phyloP scores from a whole-genome alignment of 129 eudicot species.

The Flaveria bidentis region DNA sequence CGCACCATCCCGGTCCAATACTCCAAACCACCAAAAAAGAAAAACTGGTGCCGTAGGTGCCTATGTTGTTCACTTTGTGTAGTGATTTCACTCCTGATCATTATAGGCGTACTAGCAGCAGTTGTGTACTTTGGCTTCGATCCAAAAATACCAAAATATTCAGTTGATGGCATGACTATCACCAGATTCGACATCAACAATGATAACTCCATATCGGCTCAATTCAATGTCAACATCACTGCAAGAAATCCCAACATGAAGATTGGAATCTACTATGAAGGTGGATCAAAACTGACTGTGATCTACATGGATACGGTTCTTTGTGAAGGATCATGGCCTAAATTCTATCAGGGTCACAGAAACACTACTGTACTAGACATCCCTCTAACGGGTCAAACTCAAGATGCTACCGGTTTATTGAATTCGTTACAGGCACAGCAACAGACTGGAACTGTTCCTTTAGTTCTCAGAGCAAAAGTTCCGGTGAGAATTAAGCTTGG shows the following conservation, averaged over 20 bases:
- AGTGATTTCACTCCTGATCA: slow-evolving; percentile 40
- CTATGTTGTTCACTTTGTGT: slow-evolving; percentile 58
- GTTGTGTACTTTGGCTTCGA: slow-evolving; percentile 71
- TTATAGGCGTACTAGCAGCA: slow-evolving; percentile 58
- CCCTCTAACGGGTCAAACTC: slow-evolving; percentile 48
- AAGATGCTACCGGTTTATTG: slow-evolving; percentile 46
- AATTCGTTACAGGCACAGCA: slow-evolving; percentile 44
- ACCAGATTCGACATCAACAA: slow-evolving; percentile 48
- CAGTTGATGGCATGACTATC: slow-evolving; percentile 60
- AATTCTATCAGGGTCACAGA: slow-evolving; percentile 85
- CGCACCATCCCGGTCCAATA: slow-evolving; percentile 56
- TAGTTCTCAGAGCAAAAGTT: slow-evolving; percentile 57
- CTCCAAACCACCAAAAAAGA: slow-evolving; percentile 56
- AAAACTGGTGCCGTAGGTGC: slow-evolving; percentile 49
- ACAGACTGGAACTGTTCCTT: slow-evolving; percentile 62
- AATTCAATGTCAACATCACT: slow-evolving; percentile 74
- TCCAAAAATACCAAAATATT: slow-evolving; percentile 79
- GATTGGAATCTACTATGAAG: slow-evolving; percentile 75
- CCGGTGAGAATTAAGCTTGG: slow-evolving; percentile 80
- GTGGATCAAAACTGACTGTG: slow-evolving; percentile 61
- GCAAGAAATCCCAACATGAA: slow-evolving; percentile 78
- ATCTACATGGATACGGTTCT: slow-evolving; percentile 55
- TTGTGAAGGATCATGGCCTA: slow-evolving; percentile 79
- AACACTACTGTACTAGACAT: slow-evolving; percentile 64
- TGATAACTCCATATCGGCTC: slow-evolving; percentile 64